Conservation (phyloP, 257 asterid genomes). For the Solanum pennellii region DNA sequence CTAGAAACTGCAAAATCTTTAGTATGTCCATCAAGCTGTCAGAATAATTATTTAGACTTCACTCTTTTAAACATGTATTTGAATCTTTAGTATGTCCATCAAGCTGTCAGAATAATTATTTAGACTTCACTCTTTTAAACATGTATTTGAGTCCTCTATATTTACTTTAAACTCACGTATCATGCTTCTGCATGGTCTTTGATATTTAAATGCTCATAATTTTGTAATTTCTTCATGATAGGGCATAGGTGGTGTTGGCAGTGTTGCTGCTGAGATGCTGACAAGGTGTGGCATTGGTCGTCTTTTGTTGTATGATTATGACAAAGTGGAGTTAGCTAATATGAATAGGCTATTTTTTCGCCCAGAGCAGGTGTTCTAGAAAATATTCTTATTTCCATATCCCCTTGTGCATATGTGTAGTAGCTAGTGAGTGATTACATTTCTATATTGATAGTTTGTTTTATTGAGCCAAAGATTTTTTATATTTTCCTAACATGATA, state of each 20-base stretch:
- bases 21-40: neutral
- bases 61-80: neutral
- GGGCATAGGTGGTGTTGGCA: slow-evolving; percentile 99
- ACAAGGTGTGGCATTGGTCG: slow-evolving; percentile 99
- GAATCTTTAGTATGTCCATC: neutral
- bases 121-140: neutral
- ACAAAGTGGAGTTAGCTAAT: slow-evolving; percentile 98
- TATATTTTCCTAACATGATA: neutral
- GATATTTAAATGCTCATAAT: neutral
- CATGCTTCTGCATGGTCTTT: neutral
- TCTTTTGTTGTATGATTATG: slow-evolving; percentile 89
- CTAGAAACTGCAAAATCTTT: neutral
- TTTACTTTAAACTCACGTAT: neutral
- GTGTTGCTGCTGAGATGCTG: slow-evolving; percentile 99
- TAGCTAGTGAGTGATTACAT: neutral
- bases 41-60: neutral
- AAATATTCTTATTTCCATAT: neutral
- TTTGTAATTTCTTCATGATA: slow-evolving; percentile 12
- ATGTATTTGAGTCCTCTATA: neutral
- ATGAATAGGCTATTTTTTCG: slow-evolving; percentile 98
- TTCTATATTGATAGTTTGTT: neutral
- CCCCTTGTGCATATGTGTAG: neutral
- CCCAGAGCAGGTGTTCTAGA: slow-evolving; percentile 77
- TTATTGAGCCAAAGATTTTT: neutral
- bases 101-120: neutral